Evolutionary conservation across 768 basidiomycete species (phyloP).

Genomic region (Podaxis sp.): DNA sequence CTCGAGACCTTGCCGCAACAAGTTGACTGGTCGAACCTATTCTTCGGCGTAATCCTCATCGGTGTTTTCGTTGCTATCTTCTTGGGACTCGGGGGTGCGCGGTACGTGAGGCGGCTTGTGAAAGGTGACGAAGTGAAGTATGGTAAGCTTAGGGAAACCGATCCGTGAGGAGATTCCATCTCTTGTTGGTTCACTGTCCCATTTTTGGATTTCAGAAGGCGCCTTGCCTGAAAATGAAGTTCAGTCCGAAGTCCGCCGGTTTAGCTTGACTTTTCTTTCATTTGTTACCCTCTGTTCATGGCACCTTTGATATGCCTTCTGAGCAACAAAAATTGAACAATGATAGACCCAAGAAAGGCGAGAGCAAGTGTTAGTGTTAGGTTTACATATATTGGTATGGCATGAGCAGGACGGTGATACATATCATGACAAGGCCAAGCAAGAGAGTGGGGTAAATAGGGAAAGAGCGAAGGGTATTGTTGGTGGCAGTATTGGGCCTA

Average conservation of each 20-base stretch:
- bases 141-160: conserved; percentile 41
- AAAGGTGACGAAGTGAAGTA: conserved; percentile 34
- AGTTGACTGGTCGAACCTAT: conserved; percentile 23
- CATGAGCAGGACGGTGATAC: conserved; percentile 26
- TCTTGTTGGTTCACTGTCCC: neutral
- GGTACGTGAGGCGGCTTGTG: conserved; percentile 37
- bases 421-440: conserved; percentile 40
- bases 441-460: conserved; percentile 33
- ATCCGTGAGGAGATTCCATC: conserved; percentile 18
- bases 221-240: neutral
- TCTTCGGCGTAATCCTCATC: conserved; percentile 40
- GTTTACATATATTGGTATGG: neutral
- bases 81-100: conserved; percentile 49
- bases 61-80: conserved; percentile 40
- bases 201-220: neutral
- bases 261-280: neutral
- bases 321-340: neutral
- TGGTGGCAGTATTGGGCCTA: conserved; percentile 40
- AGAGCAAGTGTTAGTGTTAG: neutral
- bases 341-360: neutral
- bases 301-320: neutral
- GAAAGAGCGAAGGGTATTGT: conserved; percentile 35
- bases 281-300: neutral
- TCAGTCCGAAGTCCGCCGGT: neutral
- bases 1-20: conserved; percentile 1